Conservation (phyloP, 2,329 filamentous ascomycete genomes). For the Drechmeria coniospora region DNA sequence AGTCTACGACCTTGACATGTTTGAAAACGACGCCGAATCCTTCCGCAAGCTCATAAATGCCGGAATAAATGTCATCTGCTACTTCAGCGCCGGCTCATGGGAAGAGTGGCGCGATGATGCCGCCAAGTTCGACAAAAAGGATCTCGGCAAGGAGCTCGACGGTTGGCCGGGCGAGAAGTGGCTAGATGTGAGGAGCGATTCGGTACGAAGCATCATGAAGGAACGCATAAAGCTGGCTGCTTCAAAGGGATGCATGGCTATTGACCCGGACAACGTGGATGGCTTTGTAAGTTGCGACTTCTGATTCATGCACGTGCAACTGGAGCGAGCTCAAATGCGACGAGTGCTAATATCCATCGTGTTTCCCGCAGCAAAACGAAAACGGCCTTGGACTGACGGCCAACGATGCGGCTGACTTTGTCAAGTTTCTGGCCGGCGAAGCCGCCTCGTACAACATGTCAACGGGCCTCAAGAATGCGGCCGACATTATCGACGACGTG, state of each 20-base stretch:
- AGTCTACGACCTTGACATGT: constrained; percentile 35
- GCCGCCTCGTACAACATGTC: constrained; percentile 39
- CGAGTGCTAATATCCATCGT: background rate
- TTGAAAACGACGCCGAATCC: constrained; percentile 29
- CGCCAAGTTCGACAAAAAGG: constrained; percentile 32
- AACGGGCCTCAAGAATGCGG: constrained; percentile 55
- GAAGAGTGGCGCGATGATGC: constrained; percentile 48
- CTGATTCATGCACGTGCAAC: too few species aligned
- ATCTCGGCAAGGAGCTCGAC: constrained; percentile 41
- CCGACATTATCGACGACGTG: constrained; percentile 36
- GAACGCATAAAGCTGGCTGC: constrained; percentile 41
- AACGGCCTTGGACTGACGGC: constrained; percentile 45
- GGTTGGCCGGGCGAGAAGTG: constrained; percentile 55
- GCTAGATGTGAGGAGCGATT: constrained; percentile 41
- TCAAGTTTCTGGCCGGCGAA: constrained; percentile 42
- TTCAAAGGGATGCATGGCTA: constrained; percentile 49
- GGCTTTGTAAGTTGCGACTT: constrained; percentile 40
- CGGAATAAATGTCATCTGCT: constrained; percentile 53
- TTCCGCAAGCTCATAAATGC: constrained; percentile 41
- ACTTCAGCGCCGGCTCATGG: constrained; percentile 58
- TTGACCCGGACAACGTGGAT: constrained; percentile 60
- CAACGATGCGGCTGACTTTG: constrained; percentile 39
- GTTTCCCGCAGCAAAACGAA: constrained; percentile 30
- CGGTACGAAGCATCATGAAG: constrained; percentile 50
- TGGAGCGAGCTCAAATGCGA: too few species aligned